Evolutionary conservation across 805 yeast genomes (phyloP).

Genomic region (Candida sanyiensis): DNA sequence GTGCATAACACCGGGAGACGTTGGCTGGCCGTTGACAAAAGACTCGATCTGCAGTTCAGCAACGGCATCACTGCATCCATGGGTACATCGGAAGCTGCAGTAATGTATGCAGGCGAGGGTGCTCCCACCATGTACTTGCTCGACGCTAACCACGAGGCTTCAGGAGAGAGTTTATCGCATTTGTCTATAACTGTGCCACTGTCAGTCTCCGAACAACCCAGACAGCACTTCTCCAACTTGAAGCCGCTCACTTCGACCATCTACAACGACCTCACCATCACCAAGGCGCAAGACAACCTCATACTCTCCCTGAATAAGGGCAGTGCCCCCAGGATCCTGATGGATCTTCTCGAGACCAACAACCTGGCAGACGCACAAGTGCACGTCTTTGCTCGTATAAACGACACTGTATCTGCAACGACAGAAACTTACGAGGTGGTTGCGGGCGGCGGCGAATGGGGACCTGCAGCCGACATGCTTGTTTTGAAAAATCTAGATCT

Average conservation of each 20-base stretch:
- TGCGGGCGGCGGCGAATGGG: conserved; percentile 17
- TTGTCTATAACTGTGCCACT: conserved; percentile 4
- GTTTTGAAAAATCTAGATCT: conserved; percentile 6
- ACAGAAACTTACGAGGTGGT: conserved; percentile 3
- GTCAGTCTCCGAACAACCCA: not conserved
- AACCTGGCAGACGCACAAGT: not conserved
- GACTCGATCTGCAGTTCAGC: not conserved
- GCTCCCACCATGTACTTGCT: not conserved
- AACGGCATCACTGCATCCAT: not conserved
- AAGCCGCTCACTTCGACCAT: conserved; percentile 1
- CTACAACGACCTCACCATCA: not conserved
- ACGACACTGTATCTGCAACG: not conserved
- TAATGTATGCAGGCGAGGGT: conserved; percentile 2
- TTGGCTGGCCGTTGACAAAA: not conserved
- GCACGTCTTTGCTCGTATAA: conserved; percentile 5
- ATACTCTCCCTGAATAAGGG: conserved; percentile 2
- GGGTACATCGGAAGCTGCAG: not conserved
- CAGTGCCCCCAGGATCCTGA: conserved; percentile 8
- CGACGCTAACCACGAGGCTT: not conserved
- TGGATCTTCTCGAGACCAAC: conserved; percentile 3
- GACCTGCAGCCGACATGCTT: conserved; percentile 4
- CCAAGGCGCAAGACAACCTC: conserved; percentile 7
- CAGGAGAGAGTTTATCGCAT: not conserved
- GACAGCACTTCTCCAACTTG: not conserved
- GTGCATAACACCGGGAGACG: not conserved